Conservation (phyloP, 371 early-diverging fungal genomes). For the Haplosporangium sp. region DNA sequence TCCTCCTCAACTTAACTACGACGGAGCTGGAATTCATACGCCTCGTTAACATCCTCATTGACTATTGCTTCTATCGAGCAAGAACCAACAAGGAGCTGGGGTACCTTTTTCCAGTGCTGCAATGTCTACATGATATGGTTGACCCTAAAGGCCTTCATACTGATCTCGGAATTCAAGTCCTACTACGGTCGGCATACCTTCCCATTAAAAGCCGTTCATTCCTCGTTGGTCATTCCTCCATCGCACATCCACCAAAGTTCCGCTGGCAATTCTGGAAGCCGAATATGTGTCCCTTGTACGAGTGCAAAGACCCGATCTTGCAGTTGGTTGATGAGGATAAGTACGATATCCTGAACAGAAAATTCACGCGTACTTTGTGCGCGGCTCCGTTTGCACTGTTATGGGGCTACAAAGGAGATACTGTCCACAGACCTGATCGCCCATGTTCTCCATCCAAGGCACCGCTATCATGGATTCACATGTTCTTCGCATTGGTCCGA, state of each 20-base stretch:
- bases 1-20: too few species aligned
- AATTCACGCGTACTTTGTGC: neutral
- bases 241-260: slow-evolving; percentile 2
- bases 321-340: neutral
- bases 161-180: neutral
- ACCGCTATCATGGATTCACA: neutral
- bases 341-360: neutral
- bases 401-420: slow-evolving; percentile 1
- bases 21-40: neutral
- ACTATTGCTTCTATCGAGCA: neutral
- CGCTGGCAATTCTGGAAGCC: slow-evolving; percentile 12
- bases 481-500: neutral
- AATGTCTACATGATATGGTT: neutral
- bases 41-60: neutral
- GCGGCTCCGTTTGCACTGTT: neutral
- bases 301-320: slow-evolving; percentile 11
- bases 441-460: neutral
- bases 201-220: slow-evolving; percentile 12
- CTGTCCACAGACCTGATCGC: neutral
- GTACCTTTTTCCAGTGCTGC: slow-evolving; percentile 14
- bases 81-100: slow-evolving; percentile 1
- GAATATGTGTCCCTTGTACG: neutral
- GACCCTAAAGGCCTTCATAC: slow-evolving; percentile 6
- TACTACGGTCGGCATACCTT: slow-evolving; percentile 17
- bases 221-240: neutral